These are phyloP conservation scores for Trametes punicea DNA, from an alignment of 768 basidiomycete species.

Conservation along the genomic window DNA sequence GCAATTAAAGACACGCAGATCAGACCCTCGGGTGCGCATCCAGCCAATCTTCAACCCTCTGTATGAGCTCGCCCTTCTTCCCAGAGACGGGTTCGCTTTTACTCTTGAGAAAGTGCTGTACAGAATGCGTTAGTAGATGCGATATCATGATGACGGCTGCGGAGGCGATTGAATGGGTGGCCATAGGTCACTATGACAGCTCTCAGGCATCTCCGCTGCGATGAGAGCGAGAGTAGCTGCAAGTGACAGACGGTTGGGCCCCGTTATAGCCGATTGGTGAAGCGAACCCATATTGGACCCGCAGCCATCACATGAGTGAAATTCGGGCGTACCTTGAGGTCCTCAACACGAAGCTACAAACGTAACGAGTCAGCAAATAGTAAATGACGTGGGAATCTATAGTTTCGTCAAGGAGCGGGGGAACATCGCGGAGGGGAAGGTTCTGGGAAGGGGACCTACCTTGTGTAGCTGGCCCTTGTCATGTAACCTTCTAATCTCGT, in stretches of 20 bases:
- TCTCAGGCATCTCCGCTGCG: constrained; percentile 5
- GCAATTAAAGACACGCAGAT: constrained; percentile 8
- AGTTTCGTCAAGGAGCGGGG: background rate
- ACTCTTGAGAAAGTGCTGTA: constrained; percentile 68
- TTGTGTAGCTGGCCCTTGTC: constrained; percentile 60
- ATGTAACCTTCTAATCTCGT: constrained; percentile 68
- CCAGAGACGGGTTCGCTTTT: constrained; percentile 62
- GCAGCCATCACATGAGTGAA: constrained; percentile 10
- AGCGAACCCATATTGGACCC: constrained; percentile 7
- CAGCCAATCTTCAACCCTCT: constrained; percentile 65
- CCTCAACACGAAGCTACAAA: constrained; percentile 67
- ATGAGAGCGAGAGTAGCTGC: constrained; percentile 1
- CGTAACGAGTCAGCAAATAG: constrained; percentile 18
- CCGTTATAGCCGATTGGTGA: background rate
- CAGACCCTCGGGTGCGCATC: constrained; percentile 29
- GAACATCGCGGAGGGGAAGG: background rate
- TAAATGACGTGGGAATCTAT: background rate
- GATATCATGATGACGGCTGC: background rate
- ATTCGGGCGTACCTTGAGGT: constrained; percentile 59
- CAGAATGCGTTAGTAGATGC: constrained; percentile 11
- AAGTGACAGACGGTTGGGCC: constrained; percentile 4
- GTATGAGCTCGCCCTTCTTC: constrained; percentile 69
- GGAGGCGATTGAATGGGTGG: constrained; percentile 7
- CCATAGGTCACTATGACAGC: background rate
- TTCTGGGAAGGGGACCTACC: constrained; percentile 40